Base-by-base conservation (phyloP, 2,329 filamentous ascomycete genomes). In the Aspergillus felis region DNA sequence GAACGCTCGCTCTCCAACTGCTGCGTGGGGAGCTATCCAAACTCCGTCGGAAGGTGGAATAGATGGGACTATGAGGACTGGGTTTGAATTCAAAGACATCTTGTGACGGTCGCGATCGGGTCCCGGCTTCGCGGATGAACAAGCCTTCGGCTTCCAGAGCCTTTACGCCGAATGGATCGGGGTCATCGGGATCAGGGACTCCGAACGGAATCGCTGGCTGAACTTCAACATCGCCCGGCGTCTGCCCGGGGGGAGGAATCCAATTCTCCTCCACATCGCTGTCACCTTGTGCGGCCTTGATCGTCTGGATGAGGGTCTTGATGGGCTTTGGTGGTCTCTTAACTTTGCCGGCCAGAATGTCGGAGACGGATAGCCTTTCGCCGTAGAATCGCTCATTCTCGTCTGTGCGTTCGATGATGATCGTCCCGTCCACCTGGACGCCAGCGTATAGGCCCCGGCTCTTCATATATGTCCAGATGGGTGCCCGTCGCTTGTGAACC, bases 301-400 rank as follows among this genome's bases (percentile, higher is more conserved):
- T 84, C 5, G 94, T 92, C 71, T 95, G 90, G 72, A 89, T 86
- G 5, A 96, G 78, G 1, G 85, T 79, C 55, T 79, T 79, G 56
- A 84, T 78, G 58, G 85, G 81, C 22, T 74, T 74, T 0, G 85
- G 84, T n/a, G 82, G 79, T 66, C 83, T 75, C 38, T 77, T 77
- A n/a, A 78, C 79, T 67, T 86, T 86, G 28, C 85, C 84, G 3
- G 79, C 78, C 25, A 90, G 68, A 52, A 90, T 89, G 58, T 89
- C 84, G 50, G 77, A 78, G 3, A 85, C 86, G 0, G 80, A 77
- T 52, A 89, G 79, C 49, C 79, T 78, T 66, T 89, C 81, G 24
- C 88, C 88, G 71, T 95, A 96, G 69, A 96, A 96, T 5, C 84
- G 84, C 53, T 91, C 88, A 67, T 97, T 97, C 69, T 93, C 92